Conservation (phyloP, 2,329 filamentous ascomycete species). For the Thermothelomyces thermophilus region DNA sequence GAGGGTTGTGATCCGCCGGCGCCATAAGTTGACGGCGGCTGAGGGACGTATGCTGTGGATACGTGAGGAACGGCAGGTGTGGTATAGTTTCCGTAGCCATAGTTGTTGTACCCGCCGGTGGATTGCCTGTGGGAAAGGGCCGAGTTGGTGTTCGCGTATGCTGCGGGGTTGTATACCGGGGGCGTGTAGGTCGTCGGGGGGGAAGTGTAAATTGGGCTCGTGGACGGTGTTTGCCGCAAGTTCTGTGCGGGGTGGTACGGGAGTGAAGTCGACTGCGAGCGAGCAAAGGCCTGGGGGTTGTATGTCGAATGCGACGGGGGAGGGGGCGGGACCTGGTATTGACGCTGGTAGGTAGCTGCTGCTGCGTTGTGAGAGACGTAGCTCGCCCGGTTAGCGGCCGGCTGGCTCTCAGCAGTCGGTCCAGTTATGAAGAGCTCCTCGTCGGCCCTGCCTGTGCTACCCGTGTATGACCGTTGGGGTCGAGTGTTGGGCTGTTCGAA, state of each 20-base stretch:
- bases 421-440: constrained; percentile 61
- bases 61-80: constrained; percentile 31
- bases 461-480: constrained; percentile 28
- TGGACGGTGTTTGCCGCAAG: constrained; percentile 34
- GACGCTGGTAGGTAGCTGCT: constrained; percentile 46
- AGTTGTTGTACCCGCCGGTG: constrained; percentile 42
- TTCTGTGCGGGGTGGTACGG: constrained; percentile 43
- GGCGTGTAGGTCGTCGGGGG: constrained; percentile 42
- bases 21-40: constrained; percentile 32
- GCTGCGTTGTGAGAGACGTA: constrained; percentile 37
- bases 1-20: constrained; percentile 24
- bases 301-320: constrained; percentile 46
- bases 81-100: constrained; percentile 35
- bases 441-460: constrained; percentile 31
- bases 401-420: constrained; percentile 32
- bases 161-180: constrained; percentile 53
- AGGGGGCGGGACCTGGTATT: constrained; percentile 38
- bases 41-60: constrained; percentile 33
- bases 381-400: constrained; percentile 21
- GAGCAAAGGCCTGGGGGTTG: constrained; percentile 62
- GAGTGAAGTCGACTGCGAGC: constrained; percentile 46
- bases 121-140: constrained; percentile 43
- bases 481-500: constrained; percentile 34
- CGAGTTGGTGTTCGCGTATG: constrained; percentile 44
- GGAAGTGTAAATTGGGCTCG: constrained; percentile 32